Conservation (phyloP, 805 yeast species). For the Candida lessepsii region DNA sequence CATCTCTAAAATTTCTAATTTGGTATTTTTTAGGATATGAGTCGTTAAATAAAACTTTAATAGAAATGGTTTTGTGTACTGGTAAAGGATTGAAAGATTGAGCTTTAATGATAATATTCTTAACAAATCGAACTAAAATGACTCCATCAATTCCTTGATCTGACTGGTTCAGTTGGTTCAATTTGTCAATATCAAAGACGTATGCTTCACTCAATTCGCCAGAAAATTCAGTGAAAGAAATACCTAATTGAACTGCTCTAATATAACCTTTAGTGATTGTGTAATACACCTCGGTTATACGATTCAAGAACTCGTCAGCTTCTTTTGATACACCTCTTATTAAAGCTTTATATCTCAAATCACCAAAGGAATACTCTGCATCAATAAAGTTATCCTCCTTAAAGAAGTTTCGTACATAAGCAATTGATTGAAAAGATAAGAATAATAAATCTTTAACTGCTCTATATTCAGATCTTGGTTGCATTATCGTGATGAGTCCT, state of each 20-base stretch:
- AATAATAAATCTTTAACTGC: background rate
- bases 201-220: slow-evolving; percentile 49
- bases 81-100: slow-evolving; percentile 56
- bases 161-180: too few species aligned
- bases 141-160: too few species aligned
- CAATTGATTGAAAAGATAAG: slow-evolving; percentile 5
- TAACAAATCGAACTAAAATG: slow-evolving; percentile 41
- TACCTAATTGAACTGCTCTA: slow-evolving; percentile 40
- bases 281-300: slow-evolving; percentile 51
- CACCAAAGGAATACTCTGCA: background rate
- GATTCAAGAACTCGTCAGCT: slow-evolving; percentile 49
- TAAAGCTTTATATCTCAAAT: background rate
- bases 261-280: slow-evolving; percentile 44
- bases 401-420: slow-evolving; percentile 9
- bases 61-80: slow-evolving; percentile 36
- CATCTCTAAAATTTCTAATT: slow-evolving; percentile 48
- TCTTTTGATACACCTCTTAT: slow-evolving; percentile 42
- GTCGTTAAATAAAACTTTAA: slow-evolving; percentile 37
- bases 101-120: slow-evolving; percentile 50
- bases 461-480: background rate
- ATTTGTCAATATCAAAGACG: slow-evolving; percentile 33
- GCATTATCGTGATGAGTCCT: background rate
- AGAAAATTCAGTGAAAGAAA: slow-evolving; percentile 42
- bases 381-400: background rate
- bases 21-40: slow-evolving; percentile 47